Evolutionary conservation across 257 asterid genomes (phyloP).

Genomic region (Jaltomata sinuosa): DNA sequence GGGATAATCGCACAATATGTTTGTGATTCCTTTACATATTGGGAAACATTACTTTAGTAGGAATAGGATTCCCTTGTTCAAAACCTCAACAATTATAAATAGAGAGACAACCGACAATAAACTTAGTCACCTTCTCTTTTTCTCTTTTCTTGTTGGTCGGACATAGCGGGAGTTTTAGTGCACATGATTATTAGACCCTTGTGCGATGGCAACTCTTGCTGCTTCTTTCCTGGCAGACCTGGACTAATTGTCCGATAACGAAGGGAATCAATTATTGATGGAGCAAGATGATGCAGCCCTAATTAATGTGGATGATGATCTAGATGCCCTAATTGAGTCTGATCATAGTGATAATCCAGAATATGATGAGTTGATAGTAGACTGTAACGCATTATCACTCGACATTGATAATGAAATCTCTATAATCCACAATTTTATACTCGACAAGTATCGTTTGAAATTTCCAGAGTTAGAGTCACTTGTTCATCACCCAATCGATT

Average conservation of each 20-base stretch:
- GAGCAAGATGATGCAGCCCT: too few species aligned
- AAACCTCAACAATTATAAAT: too few species aligned
- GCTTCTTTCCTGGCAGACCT: constrained; percentile 95
- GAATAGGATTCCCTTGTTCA: too few species aligned
- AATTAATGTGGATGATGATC: constrained; percentile 39
- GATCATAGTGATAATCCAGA: constrained; percentile 68
- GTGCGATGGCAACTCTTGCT: constrained; percentile 61
- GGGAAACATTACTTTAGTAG: too few species aligned
- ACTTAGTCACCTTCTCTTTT: too few species aligned
- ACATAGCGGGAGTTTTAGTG: too few species aligned
- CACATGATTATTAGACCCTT: too few species aligned
- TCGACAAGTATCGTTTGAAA: constrained; percentile 82
- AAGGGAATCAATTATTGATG: constrained; percentile 43
- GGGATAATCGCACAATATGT: too few species aligned
- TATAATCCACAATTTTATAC: constrained; percentile 85
- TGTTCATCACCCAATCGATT: constrained; percentile 90
- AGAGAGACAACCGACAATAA: too few species aligned
- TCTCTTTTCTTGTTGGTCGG: too few species aligned
- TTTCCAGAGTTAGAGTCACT: constrained; percentile 94
- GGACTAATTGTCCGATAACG: constrained; percentile 82
- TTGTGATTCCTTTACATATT: too few species aligned
- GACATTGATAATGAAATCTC: constrained; percentile 89
- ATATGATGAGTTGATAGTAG: constrained; percentile 73
- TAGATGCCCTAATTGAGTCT: constrained; percentile 60
- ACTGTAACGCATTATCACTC: constrained; percentile 76